Conservation (phyloP, 345 rosid species). For the Syzygium oleosum region DNA sequence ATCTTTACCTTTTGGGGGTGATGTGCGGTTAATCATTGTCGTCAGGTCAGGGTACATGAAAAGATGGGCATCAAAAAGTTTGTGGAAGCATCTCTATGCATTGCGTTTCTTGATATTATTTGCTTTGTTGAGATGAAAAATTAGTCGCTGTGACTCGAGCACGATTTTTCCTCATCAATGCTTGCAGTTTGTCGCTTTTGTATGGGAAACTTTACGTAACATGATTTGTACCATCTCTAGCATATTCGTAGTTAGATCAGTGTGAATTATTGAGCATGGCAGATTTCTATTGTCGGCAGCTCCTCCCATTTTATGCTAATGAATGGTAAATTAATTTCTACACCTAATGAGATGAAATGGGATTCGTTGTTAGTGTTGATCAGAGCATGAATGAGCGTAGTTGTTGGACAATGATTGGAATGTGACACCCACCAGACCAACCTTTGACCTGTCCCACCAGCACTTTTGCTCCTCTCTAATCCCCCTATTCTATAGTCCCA, state of each 20-base stretch:
- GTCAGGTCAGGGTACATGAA: background rate
- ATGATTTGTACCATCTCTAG: background rate
- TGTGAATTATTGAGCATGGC: background rate
- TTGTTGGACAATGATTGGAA: conserved; percentile 19
- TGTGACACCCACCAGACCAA: conserved; percentile 16
- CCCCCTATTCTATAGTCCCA: background rate
- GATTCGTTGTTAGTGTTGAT: background rate
- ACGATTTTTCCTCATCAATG: background rate
- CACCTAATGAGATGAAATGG: background rate
- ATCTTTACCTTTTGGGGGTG: background rate
- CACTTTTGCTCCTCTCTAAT: background rate
- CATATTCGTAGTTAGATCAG: background rate
- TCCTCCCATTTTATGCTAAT: background rate
- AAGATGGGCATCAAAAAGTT: background rate
- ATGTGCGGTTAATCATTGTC: conserved; percentile 10
- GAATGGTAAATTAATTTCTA: background rate
- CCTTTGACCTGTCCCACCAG: conserved; percentile 13
- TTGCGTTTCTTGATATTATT: background rate
- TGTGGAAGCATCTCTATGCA: conserved; percentile 7
- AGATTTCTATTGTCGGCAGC: background rate
- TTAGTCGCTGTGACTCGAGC: background rate
- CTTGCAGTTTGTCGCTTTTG: background rate
- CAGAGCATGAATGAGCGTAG: background rate
- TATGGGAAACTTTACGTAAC: background rate
- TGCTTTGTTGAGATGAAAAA: background rate